Evolutionary conservation across 2,329 filamentous ascomycete species (phyloP), one percentile per base, ranked within the genome.

Genomic region (Cladorrhinum sp.): DNA sequence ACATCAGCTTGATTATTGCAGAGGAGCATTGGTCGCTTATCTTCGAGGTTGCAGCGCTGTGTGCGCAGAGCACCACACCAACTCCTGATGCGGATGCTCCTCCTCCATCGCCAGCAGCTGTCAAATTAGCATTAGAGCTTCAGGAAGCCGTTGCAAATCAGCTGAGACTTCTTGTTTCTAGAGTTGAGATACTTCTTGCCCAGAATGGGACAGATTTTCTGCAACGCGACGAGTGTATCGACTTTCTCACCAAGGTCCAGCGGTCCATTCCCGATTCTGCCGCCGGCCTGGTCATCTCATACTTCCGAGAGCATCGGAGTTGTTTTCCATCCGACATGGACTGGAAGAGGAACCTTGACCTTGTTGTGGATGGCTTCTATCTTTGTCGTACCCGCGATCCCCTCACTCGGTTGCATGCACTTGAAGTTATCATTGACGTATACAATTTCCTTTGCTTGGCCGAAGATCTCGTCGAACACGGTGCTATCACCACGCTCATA

Each of bases 251-350:
- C 27, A 77, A 80, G 23, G 80, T 90, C 16, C 83, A 87, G 58
- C 75, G 77, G 16, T 79, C 85, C 36, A 78, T 92, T 8, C 85
- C 86, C 5, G 86, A 92, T 68, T 81, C 83, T 3, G 83, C 85
- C 8, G 86, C 83, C 1, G 81, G 81, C 51, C 77, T 88, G 10
- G 81, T 91, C 23, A 80, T 92, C 49, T 81, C 85, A 50, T 85
- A 90, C 69, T 89, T 88, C 64, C 81, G 82, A 58, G 84, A 90
- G 57, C 88, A 89, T 64, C 80, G 87, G 50, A 87, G 85, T 67
- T 89, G 90, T 67, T 88, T 87, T 50, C 89, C 89, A 2, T 90
- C 89, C 0, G 87, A 91, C 66, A 73, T 80, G 51, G 78, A 84
- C 36, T 92, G 89, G 89, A 81, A 88, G 63, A 75, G 80, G 2